phyloP scores from a whole-genome alignment of 2,329 filamentous ascomycete species.

The Hirsutella rhossiliensis region DNA sequence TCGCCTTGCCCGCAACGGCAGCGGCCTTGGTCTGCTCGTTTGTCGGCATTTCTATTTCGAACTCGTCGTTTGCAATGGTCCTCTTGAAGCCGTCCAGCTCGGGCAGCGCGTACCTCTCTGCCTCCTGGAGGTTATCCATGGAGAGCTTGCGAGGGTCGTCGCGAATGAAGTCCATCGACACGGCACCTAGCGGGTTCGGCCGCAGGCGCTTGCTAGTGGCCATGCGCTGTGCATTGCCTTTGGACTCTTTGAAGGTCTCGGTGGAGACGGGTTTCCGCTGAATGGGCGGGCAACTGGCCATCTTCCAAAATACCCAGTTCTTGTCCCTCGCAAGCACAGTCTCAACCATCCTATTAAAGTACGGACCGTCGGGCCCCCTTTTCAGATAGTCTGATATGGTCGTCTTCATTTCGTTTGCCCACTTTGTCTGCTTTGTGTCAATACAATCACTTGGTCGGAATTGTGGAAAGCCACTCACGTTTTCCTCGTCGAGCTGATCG shows the following conservation, averaged over 20 bases:
- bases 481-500: constrained; percentile 69
- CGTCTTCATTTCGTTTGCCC: constrained; percentile 68
- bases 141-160: constrained; percentile 47
- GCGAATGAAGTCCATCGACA: constrained; percentile 68
- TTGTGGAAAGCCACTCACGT: constrained; percentile 42
- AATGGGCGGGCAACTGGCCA: constrained; percentile 83
- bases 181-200: constrained; percentile 55
- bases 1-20: constrained; percentile 61
- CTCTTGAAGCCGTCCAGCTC: constrained; percentile 57
- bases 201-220: constrained; percentile 62
- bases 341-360: constrained; percentile 94
- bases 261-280: constrained; percentile 60
- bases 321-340: constrained; percentile 92
- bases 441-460: background rate
- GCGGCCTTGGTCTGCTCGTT: constrained; percentile 43
- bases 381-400: constrained; percentile 75
- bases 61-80: constrained; percentile 66
- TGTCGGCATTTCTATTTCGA: constrained; percentile 75
- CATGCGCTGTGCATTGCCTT: constrained; percentile 49
- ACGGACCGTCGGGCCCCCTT: constrained; percentile 70
- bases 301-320: constrained; percentile 98
- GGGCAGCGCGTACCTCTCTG: constrained; percentile 54
- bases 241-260: constrained; percentile 57
- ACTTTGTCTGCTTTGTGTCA: constrained; percentile 50
- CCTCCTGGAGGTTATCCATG: constrained; percentile 58